These are phyloP conservation scores for Colletotrichum kahawae DNA, from an alignment of 2,329 filamentous ascomycete genomes.

Conservation along the genomic window DNA sequence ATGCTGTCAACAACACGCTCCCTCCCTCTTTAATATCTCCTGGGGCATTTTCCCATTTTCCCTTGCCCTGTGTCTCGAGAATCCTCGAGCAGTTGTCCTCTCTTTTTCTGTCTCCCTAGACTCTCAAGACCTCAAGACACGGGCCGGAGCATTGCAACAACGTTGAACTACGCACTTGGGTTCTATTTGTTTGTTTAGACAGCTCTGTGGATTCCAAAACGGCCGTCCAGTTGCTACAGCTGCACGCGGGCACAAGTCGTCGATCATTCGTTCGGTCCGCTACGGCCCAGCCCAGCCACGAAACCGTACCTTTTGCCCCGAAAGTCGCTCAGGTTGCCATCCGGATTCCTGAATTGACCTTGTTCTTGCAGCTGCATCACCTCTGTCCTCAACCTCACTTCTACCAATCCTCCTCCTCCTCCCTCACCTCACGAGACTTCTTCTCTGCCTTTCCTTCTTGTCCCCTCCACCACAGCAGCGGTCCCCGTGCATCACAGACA, in stretches of 20 bases:
- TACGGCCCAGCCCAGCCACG: neutral
- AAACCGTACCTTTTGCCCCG: neutral
- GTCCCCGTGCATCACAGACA: neutral
- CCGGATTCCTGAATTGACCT: neutral
- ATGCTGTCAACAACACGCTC: constrained; percentile 9
- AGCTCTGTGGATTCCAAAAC: neutral
- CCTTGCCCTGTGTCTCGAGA: neutral
- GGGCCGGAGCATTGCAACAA: neutral
- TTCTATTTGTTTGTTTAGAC: constrained; percentile 9
- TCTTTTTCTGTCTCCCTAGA: neutral
- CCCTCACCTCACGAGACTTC: neutral
- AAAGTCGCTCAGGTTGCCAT: constrained; percentile 1
- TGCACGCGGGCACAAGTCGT: constrained; percentile 17
- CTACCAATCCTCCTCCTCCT: neutral
- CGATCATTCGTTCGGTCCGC: constrained; percentile 18
- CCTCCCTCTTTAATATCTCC: neutral
- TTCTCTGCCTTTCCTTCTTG: neutral
- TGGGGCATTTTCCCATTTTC: neutral
- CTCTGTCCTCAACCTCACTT: neutral
- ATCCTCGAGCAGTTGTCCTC: neutral
- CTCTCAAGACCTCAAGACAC: neutral
- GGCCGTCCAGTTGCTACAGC: constrained; percentile 17
- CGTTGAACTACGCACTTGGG: neutral
- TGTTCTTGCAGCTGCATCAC: neutral
- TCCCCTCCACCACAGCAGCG: neutral